Percentiles rank a stretch among this genome's conserved stretches.
These are phyloP conservation scores for Fusarium sp. DNA, from an alignment of 2,329 filamentous ascomycete genomes.

Conservation along the genomic window DNA sequence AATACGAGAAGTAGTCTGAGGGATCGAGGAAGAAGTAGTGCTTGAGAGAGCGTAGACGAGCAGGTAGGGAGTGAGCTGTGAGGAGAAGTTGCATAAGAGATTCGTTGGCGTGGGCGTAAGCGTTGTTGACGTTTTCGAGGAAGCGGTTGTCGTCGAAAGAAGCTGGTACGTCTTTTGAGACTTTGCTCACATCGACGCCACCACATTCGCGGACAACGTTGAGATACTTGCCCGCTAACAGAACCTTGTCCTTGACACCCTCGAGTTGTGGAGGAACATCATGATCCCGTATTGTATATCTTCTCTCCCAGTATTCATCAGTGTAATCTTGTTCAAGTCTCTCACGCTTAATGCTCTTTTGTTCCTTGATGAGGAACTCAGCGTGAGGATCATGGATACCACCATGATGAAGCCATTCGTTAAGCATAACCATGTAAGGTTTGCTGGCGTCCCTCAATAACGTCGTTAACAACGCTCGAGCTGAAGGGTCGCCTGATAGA, in stretches of 20 bases:
- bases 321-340: conserved; percentile 95
- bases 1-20: conserved; percentile 98
- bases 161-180: conserved; percentile 85
- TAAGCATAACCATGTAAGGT: conserved; percentile 98
- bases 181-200: conserved; percentile 91
- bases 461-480: conserved; percentile 81
- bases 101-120: conserved; percentile 95
- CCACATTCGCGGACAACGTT: conserved; percentile 98
- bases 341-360: conserved; percentile 93
- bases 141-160: conserved; percentile 94
- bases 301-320: conserved; percentile 98
- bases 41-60: conserved; percentile 88
- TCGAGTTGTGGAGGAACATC: conserved; percentile 93
- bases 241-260: conserved; percentile 90
- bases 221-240: conserved; percentile 95
- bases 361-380: conserved; percentile 95
- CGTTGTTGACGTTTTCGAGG: conserved; percentile 93
- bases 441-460: conserved; percentile 87
- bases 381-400: conserved; percentile 93
- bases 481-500: conserved; percentile 93
- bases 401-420: conserved; percentile 97
- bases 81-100: conserved; percentile 90
- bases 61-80: conserved; percentile 90
- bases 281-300: conserved; percentile 92
- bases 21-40: conserved; percentile 99